phyloP scores from a whole-genome alignment of 192 early-diverging fungal species.

The Coemansia sp. region DNA sequence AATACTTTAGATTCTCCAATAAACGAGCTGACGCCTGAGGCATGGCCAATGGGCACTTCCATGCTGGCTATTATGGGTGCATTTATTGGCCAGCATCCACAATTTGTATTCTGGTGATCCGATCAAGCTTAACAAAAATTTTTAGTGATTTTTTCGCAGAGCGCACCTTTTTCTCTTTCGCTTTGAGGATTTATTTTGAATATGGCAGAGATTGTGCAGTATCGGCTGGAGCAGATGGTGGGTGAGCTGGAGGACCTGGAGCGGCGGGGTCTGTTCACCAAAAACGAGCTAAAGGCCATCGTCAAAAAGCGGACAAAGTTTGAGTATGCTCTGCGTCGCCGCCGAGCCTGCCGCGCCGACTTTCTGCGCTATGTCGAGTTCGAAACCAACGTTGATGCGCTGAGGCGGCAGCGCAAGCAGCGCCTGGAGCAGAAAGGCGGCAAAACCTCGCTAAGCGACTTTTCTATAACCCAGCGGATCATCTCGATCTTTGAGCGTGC shows the following conservation, averaged over 20 bases:
- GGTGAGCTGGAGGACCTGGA: constrained; percentile 89
- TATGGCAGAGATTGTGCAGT: constrained; percentile 90
- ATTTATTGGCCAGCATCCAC: too few species aligned
- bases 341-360: constrained; percentile 68
- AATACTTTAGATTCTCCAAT: too few species aligned
- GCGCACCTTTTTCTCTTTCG: too few species aligned
- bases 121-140: too few species aligned
- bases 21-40: too few species aligned
- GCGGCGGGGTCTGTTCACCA: constrained; percentile 73
- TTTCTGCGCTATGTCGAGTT: constrained; percentile 93
- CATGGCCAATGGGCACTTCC: too few species aligned
- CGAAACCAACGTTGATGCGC: constrained; percentile 85
- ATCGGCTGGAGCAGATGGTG: constrained; percentile 90
- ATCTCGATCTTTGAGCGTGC: constrained; percentile 77
- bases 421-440: constrained; percentile 52
- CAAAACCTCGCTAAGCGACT: constrained; percentile 67
- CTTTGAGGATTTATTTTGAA: constrained; percentile 6
- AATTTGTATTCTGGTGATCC: too few species aligned
- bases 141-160: too few species aligned
- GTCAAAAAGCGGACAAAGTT: constrained; percentile 85
- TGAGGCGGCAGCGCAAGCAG: constrained; percentile 74
- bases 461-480: constrained; percentile 71
- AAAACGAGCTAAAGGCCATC: constrained; percentile 81
- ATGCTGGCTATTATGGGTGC: too few species aligned
- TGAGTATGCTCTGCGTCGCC: constrained; percentile 82